Percentiles rank a stretch among this genome's conserved stretches.
These are phyloP conservation scores for Arthrobotrys iridis DNA, from an alignment of 2,329 filamentous ascomycete species.

Conservation along the genomic window DNA sequence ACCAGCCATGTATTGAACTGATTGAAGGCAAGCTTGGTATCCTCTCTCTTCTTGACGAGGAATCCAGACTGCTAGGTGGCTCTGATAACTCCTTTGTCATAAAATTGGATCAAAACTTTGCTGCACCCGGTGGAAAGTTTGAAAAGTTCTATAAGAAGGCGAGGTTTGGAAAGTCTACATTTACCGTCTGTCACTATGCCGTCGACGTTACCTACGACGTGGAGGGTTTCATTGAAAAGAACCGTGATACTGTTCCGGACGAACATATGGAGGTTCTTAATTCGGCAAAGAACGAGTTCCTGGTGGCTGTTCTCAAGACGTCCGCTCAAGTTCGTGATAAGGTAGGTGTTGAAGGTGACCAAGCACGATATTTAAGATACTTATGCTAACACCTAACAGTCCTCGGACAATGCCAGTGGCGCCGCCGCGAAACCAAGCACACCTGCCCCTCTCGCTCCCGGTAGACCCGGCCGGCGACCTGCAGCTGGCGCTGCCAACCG, in stretches of 20 bases:
- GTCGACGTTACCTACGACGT: slow-evolving; percentile 98
- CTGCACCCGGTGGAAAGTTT: slow-evolving; percentile 76
- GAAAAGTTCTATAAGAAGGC: slow-evolving; percentile 96
- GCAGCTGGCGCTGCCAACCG: slow-evolving; percentile 85
- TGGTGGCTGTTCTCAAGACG: slow-evolving; percentile 83
- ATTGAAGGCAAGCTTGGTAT: slow-evolving; percentile 98
- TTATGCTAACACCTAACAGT: slow-evolving; percentile 23
- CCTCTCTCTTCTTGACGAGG: slow-evolving; percentile 90
- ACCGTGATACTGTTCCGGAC: slow-evolving; percentile 96
- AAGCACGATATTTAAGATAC: slow-evolving; percentile 58
- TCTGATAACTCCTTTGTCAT: slow-evolving; percentile 96
- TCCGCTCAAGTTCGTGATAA: slow-evolving; percentile 90
- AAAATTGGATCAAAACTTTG: slow-evolving; percentile 94
- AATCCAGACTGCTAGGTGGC: slow-evolving; percentile 95
- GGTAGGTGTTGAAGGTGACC: slow-evolving; percentile 63
- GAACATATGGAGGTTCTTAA: slow-evolving; percentile 95
- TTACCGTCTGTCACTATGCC: slow-evolving; percentile 98
- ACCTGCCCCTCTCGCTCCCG: slow-evolving; percentile 76
- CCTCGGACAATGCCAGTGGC: slow-evolving; percentile 28
- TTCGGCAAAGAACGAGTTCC: slow-evolving; percentile 83
- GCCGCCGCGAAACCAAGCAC: slow-evolving; percentile 60
- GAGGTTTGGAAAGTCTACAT: slow-evolving; percentile 93
- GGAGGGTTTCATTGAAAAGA: slow-evolving; percentile 99
- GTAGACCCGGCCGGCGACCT: slow-evolving; percentile 80
- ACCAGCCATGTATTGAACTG: slow-evolving; percentile 97